Evolutionary conservation across 345 rosid species (phyloP), one percentile per base, ranked within the genome.

Genomic region (Pugionium cornutum): DNA sequence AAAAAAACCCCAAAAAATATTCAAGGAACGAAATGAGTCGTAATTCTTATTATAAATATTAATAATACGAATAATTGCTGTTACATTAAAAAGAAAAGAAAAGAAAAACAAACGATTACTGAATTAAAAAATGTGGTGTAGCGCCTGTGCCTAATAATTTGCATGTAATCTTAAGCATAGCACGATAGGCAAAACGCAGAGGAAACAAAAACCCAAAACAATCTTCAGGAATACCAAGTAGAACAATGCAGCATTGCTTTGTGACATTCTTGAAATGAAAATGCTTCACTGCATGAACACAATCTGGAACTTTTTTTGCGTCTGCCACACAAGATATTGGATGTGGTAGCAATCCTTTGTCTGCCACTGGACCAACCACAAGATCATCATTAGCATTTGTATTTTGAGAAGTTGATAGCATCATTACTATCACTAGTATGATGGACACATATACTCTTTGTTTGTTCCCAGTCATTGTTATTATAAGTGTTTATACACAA

Each of bases 161-260:
- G 28, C 67, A 62, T 62, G 47, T 39, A 6, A 3, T 0, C 1
- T 63, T 49, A 37, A 63, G 29, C 29, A 6, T 3, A 6, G 7
- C 0, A 11, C 57, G 57, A 4, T 28, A 28, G 2, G 1, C 2
- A 0, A 36, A 29, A 35, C 29, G 35, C 28, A 49, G 25, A 28
- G 57, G 37, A 63, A 63, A 63, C 2, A 51, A 40, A 7, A 26
- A 26, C 2, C 62, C 70, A 44, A 66, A 54, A 54, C 62, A 66
- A 66, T 44, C 36, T 26, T 45, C 9, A 2, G 54, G 5, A 5
- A 36, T 2, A 45, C 39, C 37, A 0, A 67, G 26, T 56, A 67
- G 7, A 56, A 36, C 39, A 0, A 0, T 2, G 39, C 71, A 56
- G 46, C 71, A 63, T 63, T 63, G 37, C 1, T 29, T 56, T 28